Conservation (phyloP, 2,329 filamentous ascomycete genomes). For the Stagonosporopsis tanaceti region DNA sequence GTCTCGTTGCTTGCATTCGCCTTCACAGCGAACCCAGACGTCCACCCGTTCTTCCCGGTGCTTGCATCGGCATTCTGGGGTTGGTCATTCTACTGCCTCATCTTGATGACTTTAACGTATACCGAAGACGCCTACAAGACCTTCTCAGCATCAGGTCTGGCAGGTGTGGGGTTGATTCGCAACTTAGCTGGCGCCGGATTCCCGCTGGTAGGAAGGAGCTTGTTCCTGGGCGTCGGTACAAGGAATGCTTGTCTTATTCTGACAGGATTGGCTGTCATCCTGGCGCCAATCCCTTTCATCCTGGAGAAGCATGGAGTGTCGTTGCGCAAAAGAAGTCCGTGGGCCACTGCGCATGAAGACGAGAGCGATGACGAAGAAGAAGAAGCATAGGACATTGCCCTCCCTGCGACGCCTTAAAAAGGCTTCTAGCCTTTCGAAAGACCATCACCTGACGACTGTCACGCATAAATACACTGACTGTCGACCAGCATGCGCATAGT, state of each 20-base stretch:
- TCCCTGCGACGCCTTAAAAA: too few species aligned
- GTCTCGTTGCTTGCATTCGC: slow-evolving; percentile 49
- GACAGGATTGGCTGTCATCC: slow-evolving; percentile 35
- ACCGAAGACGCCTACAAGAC: slow-evolving; percentile 59
- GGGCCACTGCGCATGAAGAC: slow-evolving; percentile 50
- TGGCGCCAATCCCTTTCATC: slow-evolving; percentile 47
- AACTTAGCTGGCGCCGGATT: slow-evolving; percentile 50
- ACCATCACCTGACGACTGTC: not conserved
- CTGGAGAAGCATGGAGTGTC: slow-evolving; percentile 44
- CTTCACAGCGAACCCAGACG: slow-evolving; percentile 37
- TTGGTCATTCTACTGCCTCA: slow-evolving; percentile 60
- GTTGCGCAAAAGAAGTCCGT: slow-evolving; percentile 49
- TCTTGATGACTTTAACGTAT: slow-evolving; percentile 60
- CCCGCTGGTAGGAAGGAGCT: slow-evolving; percentile 39
- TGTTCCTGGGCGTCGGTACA: slow-evolving; percentile 44
- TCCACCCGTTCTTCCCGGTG: slow-evolving; percentile 56
- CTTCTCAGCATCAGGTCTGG: slow-evolving; percentile 53
- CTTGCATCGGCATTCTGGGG: slow-evolving; percentile 60
- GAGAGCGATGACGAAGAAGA: slow-evolving; percentile 32
- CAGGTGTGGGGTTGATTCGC: slow-evolving; percentile 51
- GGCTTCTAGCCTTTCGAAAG: not conserved
- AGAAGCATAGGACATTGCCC: not conserved
- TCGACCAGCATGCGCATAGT: too few species aligned
- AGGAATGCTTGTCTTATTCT: slow-evolving; percentile 43
- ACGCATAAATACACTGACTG: not conserved